Percentiles rank a stretch among this genome's conserved stretches.
Evolutionary conservation across 768 basidiomycete species (phyloP).

Genomic region (Peribolospora kevripleyi): DNA sequence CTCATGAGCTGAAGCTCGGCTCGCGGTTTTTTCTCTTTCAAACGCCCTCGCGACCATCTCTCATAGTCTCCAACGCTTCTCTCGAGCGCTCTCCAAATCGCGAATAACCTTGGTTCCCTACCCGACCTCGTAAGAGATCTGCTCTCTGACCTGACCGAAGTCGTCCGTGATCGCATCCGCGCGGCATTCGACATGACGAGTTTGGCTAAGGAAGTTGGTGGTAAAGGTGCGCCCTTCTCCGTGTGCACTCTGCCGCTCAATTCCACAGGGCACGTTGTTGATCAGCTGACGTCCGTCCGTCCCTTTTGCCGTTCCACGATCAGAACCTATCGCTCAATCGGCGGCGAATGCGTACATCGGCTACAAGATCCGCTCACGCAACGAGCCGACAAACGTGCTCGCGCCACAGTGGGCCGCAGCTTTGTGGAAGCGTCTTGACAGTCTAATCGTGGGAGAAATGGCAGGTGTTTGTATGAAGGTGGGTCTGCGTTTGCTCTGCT

Average conservation of each 20-base stretch:
- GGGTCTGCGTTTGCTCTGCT: neutral
- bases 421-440: conserved; percentile 57
- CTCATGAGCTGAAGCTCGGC: neutral
- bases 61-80: conserved; percentile 64
- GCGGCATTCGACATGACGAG: conserved; percentile 63
- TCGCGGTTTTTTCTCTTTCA: conserved; percentile 1
- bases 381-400: conserved; percentile 69
- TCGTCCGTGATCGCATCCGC: conserved; percentile 56
- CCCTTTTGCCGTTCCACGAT: neutral
- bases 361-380: conserved; percentile 66
- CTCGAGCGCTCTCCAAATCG: conserved; percentile 83
- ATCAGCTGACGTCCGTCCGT: neutral
- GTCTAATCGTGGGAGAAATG: conserved; percentile 56
- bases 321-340: conserved; percentile 14
- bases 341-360: conserved; percentile 20
- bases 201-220: conserved; percentile 61
- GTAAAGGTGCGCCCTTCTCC: conserved; percentile 35
- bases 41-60: neutral
- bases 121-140: conserved; percentile 60
- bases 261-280: neutral
- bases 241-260: neutral
- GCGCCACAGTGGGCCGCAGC: conserved; percentile 64
- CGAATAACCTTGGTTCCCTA: conserved; percentile 68
- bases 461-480: conserved; percentile 76
- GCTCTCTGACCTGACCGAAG: conserved; percentile 51